A percentile compares a stretch with the other conserved stretches of the same genome.
Conservation (phyloP, 306 rosid species). For the Rosa multiflora region DNA sequence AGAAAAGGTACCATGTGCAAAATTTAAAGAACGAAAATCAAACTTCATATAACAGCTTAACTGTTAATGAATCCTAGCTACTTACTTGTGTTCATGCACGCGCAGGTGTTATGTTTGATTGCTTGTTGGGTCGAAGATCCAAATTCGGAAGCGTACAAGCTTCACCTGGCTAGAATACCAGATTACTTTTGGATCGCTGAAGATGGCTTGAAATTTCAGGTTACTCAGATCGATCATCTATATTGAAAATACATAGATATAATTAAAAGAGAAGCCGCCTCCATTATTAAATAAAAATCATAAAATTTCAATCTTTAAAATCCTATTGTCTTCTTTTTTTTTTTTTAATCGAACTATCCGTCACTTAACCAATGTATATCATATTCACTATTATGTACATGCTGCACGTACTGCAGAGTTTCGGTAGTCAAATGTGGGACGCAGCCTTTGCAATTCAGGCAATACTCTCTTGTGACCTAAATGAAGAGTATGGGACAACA, state of each 20-base stretch:
- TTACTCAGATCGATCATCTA: neutral
- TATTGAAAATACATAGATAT: too few species aligned
- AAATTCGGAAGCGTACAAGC: slow-evolving; percentile 61
- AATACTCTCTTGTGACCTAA: slow-evolving; percentile 43
- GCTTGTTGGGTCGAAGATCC: slow-evolving; percentile 74
- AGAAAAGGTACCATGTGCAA: slow-evolving; percentile 42
- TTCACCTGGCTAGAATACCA: slow-evolving; percentile 62
- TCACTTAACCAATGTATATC: neutral
- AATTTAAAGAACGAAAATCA: neutral
- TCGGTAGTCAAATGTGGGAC: slow-evolving; percentile 59
- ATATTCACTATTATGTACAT: neutral
- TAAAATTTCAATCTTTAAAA: too few species aligned
- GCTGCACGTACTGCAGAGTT: slow-evolving; percentile 31
- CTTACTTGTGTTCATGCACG: neutral
- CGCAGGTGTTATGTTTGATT: slow-evolving; percentile 50
- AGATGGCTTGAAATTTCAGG: slow-evolving; percentile 80
- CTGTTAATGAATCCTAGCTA: neutral
- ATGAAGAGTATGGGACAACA: slow-evolving; percentile 48
- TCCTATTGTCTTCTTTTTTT: too few species aligned
- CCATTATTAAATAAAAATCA: too few species aligned
- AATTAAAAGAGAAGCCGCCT: too few species aligned
- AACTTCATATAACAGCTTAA: neutral
- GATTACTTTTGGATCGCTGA: slow-evolving; percentile 77
- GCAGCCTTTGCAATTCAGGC: slow-evolving; percentile 56
- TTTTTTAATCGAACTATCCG: too few species aligned